A percentile compares a stretch with the other conserved stretches of the same genome.
Conservation (phyloP, 2,329 filamentous ascomycete genomes). For the Ophiocordyceps camponoti-saundersi region DNA sequence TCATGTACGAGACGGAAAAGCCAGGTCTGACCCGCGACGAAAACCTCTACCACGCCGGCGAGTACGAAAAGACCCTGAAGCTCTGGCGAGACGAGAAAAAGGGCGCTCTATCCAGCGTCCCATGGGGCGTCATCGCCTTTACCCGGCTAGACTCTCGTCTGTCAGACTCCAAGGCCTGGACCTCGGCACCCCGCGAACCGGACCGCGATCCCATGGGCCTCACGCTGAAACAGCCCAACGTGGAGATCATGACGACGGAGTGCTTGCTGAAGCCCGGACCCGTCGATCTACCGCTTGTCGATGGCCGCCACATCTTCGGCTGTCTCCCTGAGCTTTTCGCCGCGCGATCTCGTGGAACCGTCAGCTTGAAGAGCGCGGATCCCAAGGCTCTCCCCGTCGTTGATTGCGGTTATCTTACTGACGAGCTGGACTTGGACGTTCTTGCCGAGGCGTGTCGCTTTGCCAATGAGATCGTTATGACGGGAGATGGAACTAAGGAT, state of each 20-base stretch:
- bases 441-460: conserved; percentile 39
- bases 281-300: conserved; percentile 32
- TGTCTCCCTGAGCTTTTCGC: conserved; percentile 41
- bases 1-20: conserved; percentile 41
- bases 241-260: conserved; percentile 47
- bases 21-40: conserved; percentile 36
- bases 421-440: conserved; percentile 41
- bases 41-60: conserved; percentile 33
- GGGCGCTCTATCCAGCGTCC: conserved; percentile 42
- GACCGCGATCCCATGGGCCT: conserved; percentile 48
- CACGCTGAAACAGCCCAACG: conserved; percentile 35
- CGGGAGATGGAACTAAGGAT: conserved; percentile 38
- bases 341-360: conserved; percentile 36
- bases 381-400: conserved; percentile 34
- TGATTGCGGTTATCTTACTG: conserved; percentile 39
- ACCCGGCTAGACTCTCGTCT: conserved; percentile 44
- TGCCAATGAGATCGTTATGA: conserved; percentile 41
- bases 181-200: conserved; percentile 23
- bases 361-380: conserved; percentile 30
- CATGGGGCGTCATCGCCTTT: conserved; percentile 45
- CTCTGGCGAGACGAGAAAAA: conserved; percentile 41
- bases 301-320: conserved; percentile 37
- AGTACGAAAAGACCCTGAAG: conserved; percentile 28
- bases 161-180: conserved; percentile 35
- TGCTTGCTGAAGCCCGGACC: conserved; percentile 44